Evolutionary conservation across 108 stramenopile genomes (phyloP).

Genomic region (Cylindrotheca closterium): DNA sequence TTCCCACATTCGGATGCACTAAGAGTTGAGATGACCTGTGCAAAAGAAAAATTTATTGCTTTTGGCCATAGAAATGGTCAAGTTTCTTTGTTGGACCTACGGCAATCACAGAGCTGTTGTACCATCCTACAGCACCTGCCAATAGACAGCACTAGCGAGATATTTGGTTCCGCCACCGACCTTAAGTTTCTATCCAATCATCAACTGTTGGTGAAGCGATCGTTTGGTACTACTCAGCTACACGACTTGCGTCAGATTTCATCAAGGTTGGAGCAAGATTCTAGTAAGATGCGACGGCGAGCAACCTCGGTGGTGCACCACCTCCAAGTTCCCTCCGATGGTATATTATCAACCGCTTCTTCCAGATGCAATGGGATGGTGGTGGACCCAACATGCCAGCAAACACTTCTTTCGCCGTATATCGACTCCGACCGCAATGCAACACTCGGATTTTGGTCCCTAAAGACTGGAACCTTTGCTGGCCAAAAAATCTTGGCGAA

Average conservation of each 20-base stretch:
- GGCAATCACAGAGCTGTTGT: conserved; percentile 14
- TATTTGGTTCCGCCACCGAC: conserved; percentile 26
- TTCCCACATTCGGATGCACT: conserved; percentile 32
- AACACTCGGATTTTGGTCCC: conserved; percentile 27
- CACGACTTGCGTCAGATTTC: conserved; percentile 31
- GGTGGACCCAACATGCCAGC: conserved; percentile 8
- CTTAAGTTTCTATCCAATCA: conserved; percentile 13
- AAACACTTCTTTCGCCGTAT: conserved; percentile 28
- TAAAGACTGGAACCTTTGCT: conserved; percentile 23
- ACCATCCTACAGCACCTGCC: conserved; percentile 15
- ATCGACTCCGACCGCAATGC: conserved; percentile 14
- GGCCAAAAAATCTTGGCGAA: conserved; percentile 13
- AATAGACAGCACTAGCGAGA: background rate
- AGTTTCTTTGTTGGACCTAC: conserved; percentile 34
- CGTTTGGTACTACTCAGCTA: conserved; percentile 32
- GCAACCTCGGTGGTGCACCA: conserved; percentile 17
- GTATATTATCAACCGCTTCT: conserved; percentile 10
- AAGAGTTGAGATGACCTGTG: conserved; percentile 32
- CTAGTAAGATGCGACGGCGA: too few relatives aligned
- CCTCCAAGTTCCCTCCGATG: conserved; percentile 7
- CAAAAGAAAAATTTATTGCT: conserved; percentile 22
- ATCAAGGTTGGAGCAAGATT: background rate
- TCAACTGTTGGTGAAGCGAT: conserved; percentile 24
- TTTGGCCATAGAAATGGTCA: conserved; percentile 43
- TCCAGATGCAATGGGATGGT: conserved; percentile 28